Conservation (phyloP, 495 filamentous ascomycete species). For the Clavariopsis aquatica region DNA sequence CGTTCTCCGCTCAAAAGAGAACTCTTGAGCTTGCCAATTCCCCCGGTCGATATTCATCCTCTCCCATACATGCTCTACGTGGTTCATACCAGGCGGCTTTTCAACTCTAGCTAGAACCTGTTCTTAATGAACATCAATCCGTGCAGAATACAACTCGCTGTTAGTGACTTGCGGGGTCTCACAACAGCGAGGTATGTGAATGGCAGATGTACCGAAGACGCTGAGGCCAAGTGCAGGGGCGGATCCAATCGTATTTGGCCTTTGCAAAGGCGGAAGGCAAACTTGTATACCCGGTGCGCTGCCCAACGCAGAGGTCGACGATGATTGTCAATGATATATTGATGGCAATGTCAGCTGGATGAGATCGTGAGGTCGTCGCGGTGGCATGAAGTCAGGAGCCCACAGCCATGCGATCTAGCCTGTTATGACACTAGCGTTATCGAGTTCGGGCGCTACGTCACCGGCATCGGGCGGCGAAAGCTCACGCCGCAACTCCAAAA, state of each 20-base stretch:
- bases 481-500: slow-evolving; percentile 27
- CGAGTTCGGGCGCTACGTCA: slow-evolving; percentile 3
- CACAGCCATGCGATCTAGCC: neutral
- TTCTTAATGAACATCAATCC: neutral
- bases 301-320: slow-evolving; percentile 5
- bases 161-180: neutral
- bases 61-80: too few species aligned
- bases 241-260: neutral
- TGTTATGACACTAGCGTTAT: neutral
- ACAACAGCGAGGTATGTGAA: neutral
- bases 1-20: neutral
- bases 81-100: neutral
- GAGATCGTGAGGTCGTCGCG: slow-evolving; percentile 12
- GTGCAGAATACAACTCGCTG: neutral
- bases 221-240: neutral
- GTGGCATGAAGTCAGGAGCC: neutral
- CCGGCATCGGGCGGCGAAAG: slow-evolving; percentile 14
- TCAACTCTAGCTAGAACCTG: neutral
- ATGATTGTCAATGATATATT: slow-evolving; percentile 25
- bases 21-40: neutral
- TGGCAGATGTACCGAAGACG: slow-evolving; percentile 1
- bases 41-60: neutral
- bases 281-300: neutral
- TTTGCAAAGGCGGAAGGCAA: neutral
- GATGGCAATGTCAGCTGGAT: slow-evolving; percentile 23